phyloP scores from a whole-genome alignment of 148 eudicot species.

The Gaultheria prostrata region DNA sequence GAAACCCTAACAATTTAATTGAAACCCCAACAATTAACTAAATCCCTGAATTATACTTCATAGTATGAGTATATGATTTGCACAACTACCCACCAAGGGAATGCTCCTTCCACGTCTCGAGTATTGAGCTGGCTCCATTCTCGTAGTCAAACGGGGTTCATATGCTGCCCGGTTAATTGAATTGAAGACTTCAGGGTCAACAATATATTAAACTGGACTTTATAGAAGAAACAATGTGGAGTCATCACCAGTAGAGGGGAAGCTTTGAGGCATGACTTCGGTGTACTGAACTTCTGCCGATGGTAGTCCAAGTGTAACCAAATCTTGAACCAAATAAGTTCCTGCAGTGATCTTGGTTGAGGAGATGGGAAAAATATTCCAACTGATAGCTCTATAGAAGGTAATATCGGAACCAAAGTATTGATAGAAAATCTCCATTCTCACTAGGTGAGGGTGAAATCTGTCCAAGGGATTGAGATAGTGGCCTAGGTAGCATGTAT shows the following conservation, averaged over 20 bases:
- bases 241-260: too few species aligned
- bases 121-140: not conserved
- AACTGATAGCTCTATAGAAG: not conserved
- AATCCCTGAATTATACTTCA: too few species aligned
- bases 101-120: not conserved
- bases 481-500: not conserved
- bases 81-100: not conserved
- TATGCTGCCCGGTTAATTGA: not conserved
- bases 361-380: not conserved
- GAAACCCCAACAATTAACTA: too few species aligned
- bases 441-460: not conserved
- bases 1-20: too few species aligned
- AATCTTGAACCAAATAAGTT: not conserved
- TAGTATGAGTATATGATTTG: not conserved
- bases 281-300: not conserved
- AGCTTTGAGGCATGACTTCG: not conserved
- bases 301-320: not conserved
- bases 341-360: not conserved
- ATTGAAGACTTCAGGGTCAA: not conserved
- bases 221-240: too few species aligned
- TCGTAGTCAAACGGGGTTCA: not conserved
- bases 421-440: not conserved
- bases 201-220: too few species aligned
- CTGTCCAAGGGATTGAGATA: not conserved
- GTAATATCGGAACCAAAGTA: not conserved